These are phyloP conservation scores for Nannizzia gypsea DNA, from an alignment of 2,329 filamentous ascomycete genomes.

Conservation along the genomic window DNA sequence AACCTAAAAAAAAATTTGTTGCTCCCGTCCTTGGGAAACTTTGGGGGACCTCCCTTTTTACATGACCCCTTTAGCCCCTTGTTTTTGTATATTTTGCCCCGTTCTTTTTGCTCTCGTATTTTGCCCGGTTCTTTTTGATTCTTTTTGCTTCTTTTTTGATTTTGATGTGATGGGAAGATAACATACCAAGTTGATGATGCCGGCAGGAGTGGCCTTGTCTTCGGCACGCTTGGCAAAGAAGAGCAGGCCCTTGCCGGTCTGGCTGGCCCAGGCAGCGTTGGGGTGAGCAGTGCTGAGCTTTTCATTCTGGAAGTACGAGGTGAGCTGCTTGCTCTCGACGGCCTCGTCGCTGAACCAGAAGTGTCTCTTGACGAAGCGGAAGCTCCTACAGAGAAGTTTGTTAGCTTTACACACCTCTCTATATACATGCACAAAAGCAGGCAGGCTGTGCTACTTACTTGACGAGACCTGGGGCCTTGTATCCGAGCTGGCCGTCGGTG, in stretches of 20 bases:
- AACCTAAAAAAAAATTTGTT: constrained; percentile 78
- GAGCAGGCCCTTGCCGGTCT: constrained; percentile 90
- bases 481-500: constrained; percentile 72
- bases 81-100: neutral
- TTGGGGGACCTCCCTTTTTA: constrained; percentile 54
- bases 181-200: constrained; percentile 75
- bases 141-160: too few relatives aligned
- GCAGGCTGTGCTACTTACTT: constrained; percentile 46
- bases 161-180: too few relatives aligned
- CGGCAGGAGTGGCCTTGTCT: constrained; percentile 69
- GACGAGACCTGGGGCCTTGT: constrained; percentile 80
- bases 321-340: constrained; percentile 60
- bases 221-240: constrained; percentile 76
- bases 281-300: constrained; percentile 70
- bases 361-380: constrained; percentile 84
- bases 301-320: constrained; percentile 72
- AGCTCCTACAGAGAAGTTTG: constrained; percentile 46
- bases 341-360: constrained; percentile 74
- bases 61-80: neutral
- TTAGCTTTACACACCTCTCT: neutral
- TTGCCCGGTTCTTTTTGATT: too few relatives aligned
- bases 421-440: too few relatives aligned
- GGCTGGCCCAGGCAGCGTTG: constrained; percentile 74
- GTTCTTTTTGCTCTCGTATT: too few relatives aligned
- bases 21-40: constrained; percentile 60